A percentile compares a stretch with the other conserved stretches of the same genome.
These are phyloP conservation scores for Chaetomiaceae sp. DNA, from an alignment of 2,329 filamentous ascomycete species.

Conservation along the genomic window DNA sequence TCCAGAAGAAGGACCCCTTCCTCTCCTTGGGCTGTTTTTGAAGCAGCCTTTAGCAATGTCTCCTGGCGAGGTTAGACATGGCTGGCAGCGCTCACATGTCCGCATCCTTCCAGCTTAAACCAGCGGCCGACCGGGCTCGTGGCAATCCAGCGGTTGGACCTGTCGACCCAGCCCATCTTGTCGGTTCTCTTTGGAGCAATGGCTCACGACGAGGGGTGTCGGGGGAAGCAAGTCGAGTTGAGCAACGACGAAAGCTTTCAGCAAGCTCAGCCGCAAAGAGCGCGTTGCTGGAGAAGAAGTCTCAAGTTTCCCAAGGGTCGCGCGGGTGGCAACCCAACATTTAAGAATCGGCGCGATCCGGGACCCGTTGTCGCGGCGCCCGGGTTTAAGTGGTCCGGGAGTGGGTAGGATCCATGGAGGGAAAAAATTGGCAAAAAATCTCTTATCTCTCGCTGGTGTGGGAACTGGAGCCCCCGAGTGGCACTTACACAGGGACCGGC, in stretches of 20 bases:
- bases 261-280: constrained; percentile 3
- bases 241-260: background rate
- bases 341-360: constrained; percentile 4
- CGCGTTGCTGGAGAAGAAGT: constrained; percentile 7
- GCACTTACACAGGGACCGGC: constrained; percentile 11
- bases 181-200: background rate
- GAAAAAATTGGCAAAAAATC: constrained; percentile 15
- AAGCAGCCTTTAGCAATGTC: constrained; percentile 20
- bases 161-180: constrained; percentile 47
- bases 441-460: constrained; percentile 23
- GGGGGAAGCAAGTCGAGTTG: background rate
- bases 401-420: background rate
- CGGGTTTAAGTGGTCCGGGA: constrained; percentile 4
- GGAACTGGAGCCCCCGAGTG: constrained; percentile 8
- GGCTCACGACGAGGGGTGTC: background rate
- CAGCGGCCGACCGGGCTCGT: constrained; percentile 62
- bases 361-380: background rate
- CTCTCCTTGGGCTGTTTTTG: constrained; percentile 58
- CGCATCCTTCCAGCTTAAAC: constrained; percentile 77
- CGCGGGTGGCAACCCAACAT: constrained; percentile 5
- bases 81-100: constrained; percentile 58
- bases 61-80: background rate
- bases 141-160: constrained; percentile 56
- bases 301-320: background rate
- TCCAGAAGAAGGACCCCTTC: constrained; percentile 73